phyloP scores from a whole-genome alignment of 345 rosid species.

The Salix exigua region DNA sequence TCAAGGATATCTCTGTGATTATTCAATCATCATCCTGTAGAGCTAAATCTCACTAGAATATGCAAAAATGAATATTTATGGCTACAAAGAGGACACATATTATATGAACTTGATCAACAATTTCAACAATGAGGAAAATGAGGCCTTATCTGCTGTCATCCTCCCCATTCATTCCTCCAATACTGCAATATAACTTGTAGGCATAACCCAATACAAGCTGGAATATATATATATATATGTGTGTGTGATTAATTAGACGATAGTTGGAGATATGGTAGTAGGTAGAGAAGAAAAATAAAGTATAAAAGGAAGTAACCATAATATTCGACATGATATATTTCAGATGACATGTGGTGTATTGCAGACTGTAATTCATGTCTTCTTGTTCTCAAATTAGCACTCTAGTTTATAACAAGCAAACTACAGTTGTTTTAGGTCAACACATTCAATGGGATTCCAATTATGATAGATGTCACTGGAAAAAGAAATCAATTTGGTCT shows the following conservation, averaged over 20 bases:
- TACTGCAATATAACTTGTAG: not conserved
- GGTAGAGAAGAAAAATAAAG: not conserved
- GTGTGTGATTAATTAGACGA: not conserved
- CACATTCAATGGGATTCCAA: not conserved
- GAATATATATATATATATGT: too few relatives aligned
- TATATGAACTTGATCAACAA: not conserved
- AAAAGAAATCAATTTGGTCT: not conserved
- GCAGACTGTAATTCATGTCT: not conserved
- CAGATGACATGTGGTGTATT: not conserved
- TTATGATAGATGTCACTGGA: not conserved
- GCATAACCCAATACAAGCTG: not conserved
- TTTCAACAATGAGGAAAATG: not conserved
- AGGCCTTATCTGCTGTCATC: not conserved
- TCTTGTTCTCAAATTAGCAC: not conserved
- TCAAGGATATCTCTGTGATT: not conserved
- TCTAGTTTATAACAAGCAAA: not conserved
- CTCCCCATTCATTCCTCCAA: not conserved
- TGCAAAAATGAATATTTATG: not conserved
- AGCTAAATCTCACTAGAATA: not conserved
- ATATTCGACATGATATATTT: not conserved
- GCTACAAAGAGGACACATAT: not conserved
- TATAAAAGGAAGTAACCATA: too few relatives aligned
- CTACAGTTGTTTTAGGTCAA: not conserved
- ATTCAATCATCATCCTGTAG: not conserved
- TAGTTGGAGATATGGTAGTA: not conserved